Evolutionary conservation across 768 basidiomycete genomes (phyloP).

Genomic region (Calocybe cyanea): DNA sequence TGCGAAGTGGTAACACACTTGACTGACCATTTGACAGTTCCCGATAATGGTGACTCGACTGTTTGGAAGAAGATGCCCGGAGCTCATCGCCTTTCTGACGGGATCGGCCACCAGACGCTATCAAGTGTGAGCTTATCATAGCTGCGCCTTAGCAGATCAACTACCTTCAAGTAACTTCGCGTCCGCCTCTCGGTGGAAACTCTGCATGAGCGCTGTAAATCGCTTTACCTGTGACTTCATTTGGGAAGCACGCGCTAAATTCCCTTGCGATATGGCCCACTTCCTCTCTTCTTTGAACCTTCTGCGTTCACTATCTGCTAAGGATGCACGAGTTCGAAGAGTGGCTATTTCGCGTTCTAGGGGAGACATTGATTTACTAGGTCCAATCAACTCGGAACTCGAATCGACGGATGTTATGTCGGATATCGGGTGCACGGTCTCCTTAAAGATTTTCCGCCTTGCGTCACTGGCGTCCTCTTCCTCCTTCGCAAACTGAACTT

Average conservation of each 20-base stretch:
- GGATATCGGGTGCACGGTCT: constrained; percentile 32
- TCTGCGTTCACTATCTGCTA: constrained; percentile 80
- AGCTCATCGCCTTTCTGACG: constrained; percentile 21
- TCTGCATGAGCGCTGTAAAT: constrained; percentile 76
- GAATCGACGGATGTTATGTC: constrained; percentile 71
- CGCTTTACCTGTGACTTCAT: constrained; percentile 83
- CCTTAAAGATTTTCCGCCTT: constrained; percentile 20
- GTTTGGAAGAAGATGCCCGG: constrained; percentile 19
- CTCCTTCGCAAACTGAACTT: constrained; percentile 43
- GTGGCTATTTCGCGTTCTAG: constrained; percentile 72
- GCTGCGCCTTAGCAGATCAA: constrained; percentile 8
- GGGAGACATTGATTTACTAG: constrained; percentile 54
- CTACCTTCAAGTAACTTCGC: constrained; percentile 61
- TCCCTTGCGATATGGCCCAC: constrained; percentile 81
- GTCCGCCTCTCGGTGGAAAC: constrained; percentile 77
- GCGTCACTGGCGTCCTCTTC: constrained; percentile 32
- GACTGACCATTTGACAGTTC: constrained; percentile 9
- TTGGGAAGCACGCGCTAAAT: constrained; percentile 68
- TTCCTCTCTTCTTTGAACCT: constrained; percentile 83
- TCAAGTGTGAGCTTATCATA: not conserved
- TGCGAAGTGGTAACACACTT: constrained; percentile 9
- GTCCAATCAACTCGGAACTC: constrained; percentile 60
- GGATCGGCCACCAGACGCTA: constrained; percentile 16
- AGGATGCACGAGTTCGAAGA: constrained; percentile 70
- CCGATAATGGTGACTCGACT: constrained; percentile 13